Percentiles rank a stretch among this genome's conserved stretches.
Conservation (phyloP, 2,329 filamentous ascomycete species). For the Talaromyces sp. region DNA sequence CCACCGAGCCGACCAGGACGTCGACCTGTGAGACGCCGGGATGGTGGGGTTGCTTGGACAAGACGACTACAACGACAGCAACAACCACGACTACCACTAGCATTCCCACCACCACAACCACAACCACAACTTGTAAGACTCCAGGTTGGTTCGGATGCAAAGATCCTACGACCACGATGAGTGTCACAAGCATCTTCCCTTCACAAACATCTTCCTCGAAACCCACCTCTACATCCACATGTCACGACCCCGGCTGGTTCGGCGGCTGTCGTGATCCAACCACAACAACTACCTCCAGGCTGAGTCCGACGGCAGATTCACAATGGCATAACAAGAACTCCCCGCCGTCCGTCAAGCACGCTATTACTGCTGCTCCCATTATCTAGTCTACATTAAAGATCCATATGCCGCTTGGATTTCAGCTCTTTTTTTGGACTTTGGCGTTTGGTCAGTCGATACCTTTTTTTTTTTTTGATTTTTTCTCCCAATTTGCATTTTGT, state of each 20-base stretch:
- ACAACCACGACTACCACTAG: constrained; percentile 35
- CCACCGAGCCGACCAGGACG: constrained; percentile 65
- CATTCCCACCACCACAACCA: constrained; percentile 30
- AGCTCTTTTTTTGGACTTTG: not conserved
- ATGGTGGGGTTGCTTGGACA: constrained; percentile 71
- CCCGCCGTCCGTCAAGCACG: not conserved
- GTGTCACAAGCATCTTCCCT: constrained; percentile 26
- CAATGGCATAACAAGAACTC: not conserved
- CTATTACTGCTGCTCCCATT: constrained; percentile 6
- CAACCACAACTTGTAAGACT: constrained; percentile 39
- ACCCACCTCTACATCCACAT: constrained; percentile 30
- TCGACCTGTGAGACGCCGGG: constrained; percentile 86
- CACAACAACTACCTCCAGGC: constrained; percentile 5
- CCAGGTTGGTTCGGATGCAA: constrained; percentile 46
- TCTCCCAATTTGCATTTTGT: constrained; percentile 3
- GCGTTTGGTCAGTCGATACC: constrained; percentile 1
- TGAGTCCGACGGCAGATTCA: not conserved
- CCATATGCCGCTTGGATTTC: not conserved
- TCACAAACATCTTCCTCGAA: constrained; percentile 26
- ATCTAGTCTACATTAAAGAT: constrained; percentile 8
- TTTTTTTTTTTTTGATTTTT: no score
- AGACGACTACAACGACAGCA: constrained; percentile 31
- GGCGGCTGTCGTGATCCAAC: constrained; percentile 38
- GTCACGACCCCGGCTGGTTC: constrained; percentile 38
- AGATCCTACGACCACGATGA: constrained; percentile 31